A percentile compares a stretch with the other conserved stretches of the same genome.
Conservation (phyloP, 139 green algal species). For the Chlamydomonas incerta region DNA sequence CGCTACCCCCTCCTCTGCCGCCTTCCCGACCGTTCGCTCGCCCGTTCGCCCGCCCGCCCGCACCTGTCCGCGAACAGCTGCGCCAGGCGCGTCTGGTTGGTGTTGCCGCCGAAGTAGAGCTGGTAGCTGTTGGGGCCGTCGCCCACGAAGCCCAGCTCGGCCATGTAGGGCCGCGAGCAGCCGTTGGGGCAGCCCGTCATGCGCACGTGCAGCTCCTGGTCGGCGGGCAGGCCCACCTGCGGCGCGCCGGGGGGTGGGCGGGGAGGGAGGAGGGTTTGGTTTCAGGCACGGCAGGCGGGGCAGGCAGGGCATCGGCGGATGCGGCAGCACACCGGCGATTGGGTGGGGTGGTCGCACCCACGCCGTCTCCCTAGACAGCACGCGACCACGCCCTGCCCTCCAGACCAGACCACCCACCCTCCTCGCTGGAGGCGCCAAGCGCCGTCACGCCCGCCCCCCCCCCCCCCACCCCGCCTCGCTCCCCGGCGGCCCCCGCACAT, state of each 20-base stretch:
- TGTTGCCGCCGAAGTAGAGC: slow-evolving; percentile 92
- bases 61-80: slow-evolving; percentile 44
- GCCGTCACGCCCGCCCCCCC: background rate
- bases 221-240: slow-evolving; percentile 71
- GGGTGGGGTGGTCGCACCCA: too few species aligned
- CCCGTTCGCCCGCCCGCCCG: background rate
- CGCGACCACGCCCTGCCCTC: too few species aligned
- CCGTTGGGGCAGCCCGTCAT: slow-evolving; percentile 99
- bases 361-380: too few species aligned
- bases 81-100: slow-evolving; percentile 88
- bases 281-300: too few species aligned
- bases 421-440: too few species aligned
- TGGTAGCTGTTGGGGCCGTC: slow-evolving; percentile 99
- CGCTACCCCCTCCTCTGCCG: too few species aligned
- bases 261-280: background rate
- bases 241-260: too few species aligned
- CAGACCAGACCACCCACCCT: too few species aligned
- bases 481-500: too few species aligned
- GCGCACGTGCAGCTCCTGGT: slow-evolving; percentile 87
- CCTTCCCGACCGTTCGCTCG: too few species aligned
- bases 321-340: too few species aligned
- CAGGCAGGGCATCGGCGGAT: too few species aligned
- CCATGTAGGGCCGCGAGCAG: slow-evolving; percentile 98
- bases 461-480: background rate
- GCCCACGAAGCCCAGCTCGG: slow-evolving; percentile 98